Evolutionary conservation across 2,329 filamentous ascomycete genomes (phyloP), one percentile per base, ranked within the genome.

Genomic region (Aspergillus ochraceoroseus): DNA sequence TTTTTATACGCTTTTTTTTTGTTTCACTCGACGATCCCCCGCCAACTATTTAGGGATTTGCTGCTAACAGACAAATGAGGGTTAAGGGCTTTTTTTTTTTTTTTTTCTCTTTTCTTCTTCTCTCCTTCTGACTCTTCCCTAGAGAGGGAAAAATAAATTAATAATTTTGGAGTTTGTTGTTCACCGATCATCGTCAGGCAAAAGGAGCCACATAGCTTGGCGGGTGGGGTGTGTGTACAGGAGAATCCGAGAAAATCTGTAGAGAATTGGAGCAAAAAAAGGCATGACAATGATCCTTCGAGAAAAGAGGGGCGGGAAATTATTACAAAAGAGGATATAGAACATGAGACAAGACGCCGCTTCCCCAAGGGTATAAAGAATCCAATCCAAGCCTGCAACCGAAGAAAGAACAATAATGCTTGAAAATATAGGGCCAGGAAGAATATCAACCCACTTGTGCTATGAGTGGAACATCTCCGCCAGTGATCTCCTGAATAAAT

Each of bases 401-500:
- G n/a, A n/a, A n/a, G n/a, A n/a, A n/a, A n/a, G n/a, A n/a, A n/a
- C n/a, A n/a, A n/a, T n/a, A n/a, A n/a, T n/a, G n/a, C n/a, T n/a
- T n/a, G n/a, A n/a, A n/a, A n/a, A n/a, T n/a, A n/a, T n/a, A n/a
- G n/a, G n/a, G n/a, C n/a, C n/a, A n/a, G n/a, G n/a, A n/a, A n/a
- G n/a, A n/a, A 28, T 31, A 23, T 43, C 38, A 41, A 11, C 23
- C 33, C 46, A 55, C 33, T 48, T 70, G 74, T 43, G 71, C 68
- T 48, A 73, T 74, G 57, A 85, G 71, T 2, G 86, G 80, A 30
- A 83, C 70, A 66, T 94, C 87, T 8, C 81, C 83, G 25, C 78
- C 70, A 4, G 87, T 95, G 46, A 95, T 74, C 40, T 79, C 68
- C 36, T 70, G 68, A 31, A 95, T 65, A 51, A 94, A 87, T 3